Base-by-base conservation (phyloP, 441 rosid genomes). In the Iberis amara region DNA sequence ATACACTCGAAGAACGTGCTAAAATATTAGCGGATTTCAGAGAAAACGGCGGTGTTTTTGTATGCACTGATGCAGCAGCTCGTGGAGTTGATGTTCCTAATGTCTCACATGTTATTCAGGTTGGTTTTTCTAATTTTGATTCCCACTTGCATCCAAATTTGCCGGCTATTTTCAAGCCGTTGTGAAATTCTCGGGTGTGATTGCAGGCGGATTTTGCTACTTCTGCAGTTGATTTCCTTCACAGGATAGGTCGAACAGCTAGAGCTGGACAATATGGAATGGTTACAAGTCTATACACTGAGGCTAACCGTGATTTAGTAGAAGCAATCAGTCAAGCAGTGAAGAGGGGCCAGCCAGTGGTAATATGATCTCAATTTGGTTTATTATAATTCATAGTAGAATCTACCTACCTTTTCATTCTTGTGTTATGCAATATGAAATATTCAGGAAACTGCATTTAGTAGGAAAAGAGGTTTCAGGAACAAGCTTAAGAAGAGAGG, bases 41-140 rank as follows among this genome's bases (percentile, higher is more conserved):
- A 71, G 91, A 83, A 63, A 78, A 76, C 31, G 94, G 96, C 30
- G 91, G 98, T 63, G 69, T 85, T 48, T 76, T 91, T 60, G 89
- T 88, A 4, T 88, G 96, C 66, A 91, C 98, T 43, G 98, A 88
- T 79, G 98, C 98, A 3, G 98, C 95, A 54, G 89, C 98, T 8
- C 91, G 98, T 47, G 98, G 96, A 60, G 79, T 91, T 64, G 98
- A 91, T 66, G 81, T 91, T 67, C 95, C 95, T 50, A 79, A 88
- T 57, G 85, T 91, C 62, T 75, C 89, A 10, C 96, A 88, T 50
- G 85, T 91, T 65, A 76, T 91, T 70, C 98, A 91, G 98, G 98
- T 86, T 51, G 51, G n/a, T 52, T 38, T 65, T 37, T 50, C 39
- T 52, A 47, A 28, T 64, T 3, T 37, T 42, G 44, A 31, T 14